Percentiles rank a stretch among this genome's conserved stretches.
Evolutionary conservation across 306 rosid genomes (phyloP).

Genomic region (Nissolia schottii): DNA sequence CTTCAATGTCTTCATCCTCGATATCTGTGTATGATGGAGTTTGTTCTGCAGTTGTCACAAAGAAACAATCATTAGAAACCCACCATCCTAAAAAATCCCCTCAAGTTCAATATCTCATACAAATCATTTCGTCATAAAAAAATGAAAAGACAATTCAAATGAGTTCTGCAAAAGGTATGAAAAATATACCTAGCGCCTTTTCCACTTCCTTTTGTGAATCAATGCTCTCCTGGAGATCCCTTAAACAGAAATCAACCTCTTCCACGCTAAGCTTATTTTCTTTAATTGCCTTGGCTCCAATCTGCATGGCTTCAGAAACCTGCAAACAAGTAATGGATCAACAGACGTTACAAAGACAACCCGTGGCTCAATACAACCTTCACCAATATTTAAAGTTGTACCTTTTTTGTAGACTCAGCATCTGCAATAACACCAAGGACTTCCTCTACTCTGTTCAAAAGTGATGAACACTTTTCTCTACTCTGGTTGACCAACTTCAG

Average conservation of each 20-base stretch:
- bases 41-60: conserved; percentile 48
- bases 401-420: conserved; percentile 87
- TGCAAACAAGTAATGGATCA: conserved; percentile 31
- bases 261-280: conserved; percentile 63
- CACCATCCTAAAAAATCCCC: conserved; percentile 20
- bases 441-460: conserved; percentile 87
- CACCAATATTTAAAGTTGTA: conserved; percentile 13
- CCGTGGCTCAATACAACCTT: not conserved
- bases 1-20: conserved; percentile 74
- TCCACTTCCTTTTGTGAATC: conserved; percentile 78
- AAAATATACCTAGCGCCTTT: conserved; percentile 57
- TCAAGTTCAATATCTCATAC: conserved; percentile 7
- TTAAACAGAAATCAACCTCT: conserved; percentile 65
- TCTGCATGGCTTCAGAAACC: conserved; percentile 89
- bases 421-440: conserved; percentile 56
- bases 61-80: not conserved
- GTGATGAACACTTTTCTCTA: conserved; percentile 67
- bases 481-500: conserved; percentile 56
- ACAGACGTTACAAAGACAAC: conserved; percentile 11
- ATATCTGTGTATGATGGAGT: conserved; percentile 34
- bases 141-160: not conserved
- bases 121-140: not conserved
- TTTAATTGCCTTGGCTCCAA: conserved; percentile 79
- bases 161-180: not conserved
- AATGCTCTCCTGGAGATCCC: conserved; percentile 75